A percentile compares a stretch with the other conserved stretches of the same genome.
Evolutionary conservation across 345 rosid genomes (phyloP).

Genomic region (Hibiscus tridactylites): DNA sequence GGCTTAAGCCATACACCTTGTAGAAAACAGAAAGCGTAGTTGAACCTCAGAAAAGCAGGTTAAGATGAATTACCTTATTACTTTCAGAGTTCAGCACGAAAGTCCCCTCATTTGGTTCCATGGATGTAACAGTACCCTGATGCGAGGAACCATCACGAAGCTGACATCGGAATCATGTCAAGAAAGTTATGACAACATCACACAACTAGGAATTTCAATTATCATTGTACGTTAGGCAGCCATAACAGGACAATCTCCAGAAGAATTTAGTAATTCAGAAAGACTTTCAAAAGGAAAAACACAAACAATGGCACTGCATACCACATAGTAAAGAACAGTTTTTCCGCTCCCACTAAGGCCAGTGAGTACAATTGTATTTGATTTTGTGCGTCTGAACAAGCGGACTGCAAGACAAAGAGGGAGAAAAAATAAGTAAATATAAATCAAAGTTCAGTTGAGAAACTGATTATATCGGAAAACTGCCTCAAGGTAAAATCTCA

Average conservation of each 20-base stretch:
- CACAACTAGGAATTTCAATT: neutral
- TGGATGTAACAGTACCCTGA: slow-evolving; percentile 84
- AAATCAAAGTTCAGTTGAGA: neutral
- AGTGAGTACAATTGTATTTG: slow-evolving; percentile 62
- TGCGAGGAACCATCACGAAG: slow-evolving; percentile 86
- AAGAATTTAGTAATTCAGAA: neutral
- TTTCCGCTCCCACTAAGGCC: slow-evolving; percentile 88
- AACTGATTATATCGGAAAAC: neutral
- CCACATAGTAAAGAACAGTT: slow-evolving; percentile 75
- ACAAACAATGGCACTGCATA: slow-evolving; percentile 19
- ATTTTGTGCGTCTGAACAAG: slow-evolving; percentile 43
- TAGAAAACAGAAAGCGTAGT: neutral
- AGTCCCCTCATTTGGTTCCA: slow-evolving; percentile 92
- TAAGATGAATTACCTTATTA: slow-evolving; percentile 39
- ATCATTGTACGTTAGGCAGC: neutral
- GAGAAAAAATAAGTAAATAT: neutral
- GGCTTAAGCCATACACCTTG: neutral
- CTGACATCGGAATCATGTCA: slow-evolving; percentile 34
- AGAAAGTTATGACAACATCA: slow-evolving; percentile 3
- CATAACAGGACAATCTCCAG: neutral
- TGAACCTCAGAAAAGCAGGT: slow-evolving; percentile 4
- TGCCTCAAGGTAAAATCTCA: neutral
- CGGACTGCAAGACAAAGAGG: slow-evolving; percentile 33
- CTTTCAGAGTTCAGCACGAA: slow-evolving; percentile 63
- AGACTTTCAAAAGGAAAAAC: slow-evolving; percentile 7